These are phyloP conservation scores for Pseudozyma sp. DNA, from an alignment of 1,284 basidiomycete species.

Conservation along the genomic window DNA sequence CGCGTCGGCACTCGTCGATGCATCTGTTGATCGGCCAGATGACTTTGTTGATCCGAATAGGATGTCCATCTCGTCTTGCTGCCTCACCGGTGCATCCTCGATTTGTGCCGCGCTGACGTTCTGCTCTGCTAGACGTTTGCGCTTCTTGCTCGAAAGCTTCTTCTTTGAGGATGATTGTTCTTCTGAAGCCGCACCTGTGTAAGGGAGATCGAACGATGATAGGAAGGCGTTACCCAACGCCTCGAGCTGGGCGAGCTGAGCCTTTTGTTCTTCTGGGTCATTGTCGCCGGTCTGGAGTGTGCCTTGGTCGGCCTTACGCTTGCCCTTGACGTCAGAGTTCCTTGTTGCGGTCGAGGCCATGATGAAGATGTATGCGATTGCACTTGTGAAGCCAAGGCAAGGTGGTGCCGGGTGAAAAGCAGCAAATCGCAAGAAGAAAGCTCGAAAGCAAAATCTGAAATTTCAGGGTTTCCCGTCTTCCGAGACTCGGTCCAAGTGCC, in stretches of 20 bases:
- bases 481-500: conserved; percentile 7
- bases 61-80: conserved; percentile 37
- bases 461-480: conserved; percentile 39
- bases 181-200: conserved; percentile 1
- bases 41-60: conserved; percentile 24
- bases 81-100: conserved; percentile 3
- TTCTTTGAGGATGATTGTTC: conserved; percentile 1
- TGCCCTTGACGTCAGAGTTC: conserved; percentile 4
- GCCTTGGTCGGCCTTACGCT: conserved; percentile 8
- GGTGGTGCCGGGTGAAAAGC: neutral
- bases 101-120: conserved; percentile 1
- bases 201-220: conserved; percentile 33
- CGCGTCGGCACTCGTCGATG: neutral
- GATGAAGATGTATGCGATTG: neutral
- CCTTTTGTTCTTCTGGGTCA: conserved; percentile 10
- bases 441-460: neutral
- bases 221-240: conserved; percentile 45
- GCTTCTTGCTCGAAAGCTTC: conserved; percentile 34
- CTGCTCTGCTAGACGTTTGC: conserved; percentile 29
- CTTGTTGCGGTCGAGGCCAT: conserved; percentile 13
- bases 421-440: conserved; percentile 17
- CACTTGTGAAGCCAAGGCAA: too few relatives aligned
- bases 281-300: neutral
- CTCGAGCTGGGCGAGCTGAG: conserved; percentile 40
- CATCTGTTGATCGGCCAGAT: neutral